Conservation (phyloP, 306 rosid genomes). For the Inga leiocalycina region DNA sequence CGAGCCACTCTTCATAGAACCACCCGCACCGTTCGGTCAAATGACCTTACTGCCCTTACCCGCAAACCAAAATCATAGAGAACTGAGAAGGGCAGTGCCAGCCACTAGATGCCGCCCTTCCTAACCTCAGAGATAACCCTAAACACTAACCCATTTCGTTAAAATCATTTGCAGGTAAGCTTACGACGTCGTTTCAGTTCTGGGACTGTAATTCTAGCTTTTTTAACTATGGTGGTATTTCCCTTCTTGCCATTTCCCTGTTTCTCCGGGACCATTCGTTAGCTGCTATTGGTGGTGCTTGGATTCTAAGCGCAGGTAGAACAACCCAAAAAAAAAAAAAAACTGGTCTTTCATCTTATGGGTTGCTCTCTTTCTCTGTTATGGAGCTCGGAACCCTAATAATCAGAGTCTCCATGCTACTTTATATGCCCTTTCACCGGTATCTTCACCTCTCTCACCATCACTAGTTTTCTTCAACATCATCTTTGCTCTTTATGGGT, state of each 20-base stretch:
- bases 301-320: slow-evolving; percentile 22
- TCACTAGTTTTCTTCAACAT: not conserved
- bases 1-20: not conserved
- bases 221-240: not conserved
- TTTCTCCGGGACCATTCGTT: slow-evolving; percentile 35
- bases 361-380: slow-evolving; percentile 33
- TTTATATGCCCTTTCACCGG: slow-evolving; percentile 35
- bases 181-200: not conserved
- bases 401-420: slow-evolving; percentile 12
- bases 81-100: not conserved
- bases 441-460: slow-evolving; percentile 12
- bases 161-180: no score
- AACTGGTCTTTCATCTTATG: slow-evolving; percentile 32
- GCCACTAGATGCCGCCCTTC: not conserved
- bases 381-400: slow-evolving; percentile 45
- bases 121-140: not conserved
- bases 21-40: not conserved
- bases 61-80: not conserved
- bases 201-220: not conserved
- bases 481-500: not conserved
- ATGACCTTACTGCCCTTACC: not conserved
- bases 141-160: not conserved
- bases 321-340: slow-evolving; percentile 34
- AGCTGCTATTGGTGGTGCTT: slow-evolving; percentile 31
- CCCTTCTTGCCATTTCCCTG: not conserved